These are phyloP conservation scores for Cystobasidium slooffiae DNA, from an alignment of 1,284 basidiomycete species.

Conservation along the genomic window DNA sequence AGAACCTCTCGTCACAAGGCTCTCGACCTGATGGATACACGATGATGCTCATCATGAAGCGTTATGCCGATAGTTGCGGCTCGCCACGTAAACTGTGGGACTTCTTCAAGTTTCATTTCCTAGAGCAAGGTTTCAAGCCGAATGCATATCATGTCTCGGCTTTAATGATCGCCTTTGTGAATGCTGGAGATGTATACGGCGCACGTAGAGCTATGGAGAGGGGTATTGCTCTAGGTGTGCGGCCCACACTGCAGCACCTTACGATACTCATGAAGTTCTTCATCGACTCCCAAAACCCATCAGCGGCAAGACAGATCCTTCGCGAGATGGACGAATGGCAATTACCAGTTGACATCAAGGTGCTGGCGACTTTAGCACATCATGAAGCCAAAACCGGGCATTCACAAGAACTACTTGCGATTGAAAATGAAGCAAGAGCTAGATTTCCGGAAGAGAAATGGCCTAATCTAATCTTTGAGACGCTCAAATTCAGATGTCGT, in stretches of 20 bases:
- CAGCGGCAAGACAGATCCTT: constrained; percentile 27
- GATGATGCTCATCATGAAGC: constrained; percentile 31
- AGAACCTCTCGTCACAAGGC: not conserved
- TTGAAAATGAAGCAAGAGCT: constrained; percentile 3
- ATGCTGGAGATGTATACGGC: constrained; percentile 46
- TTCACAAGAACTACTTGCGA: not conserved
- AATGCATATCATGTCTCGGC: constrained; percentile 47
- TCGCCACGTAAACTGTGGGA: constrained; percentile 48
- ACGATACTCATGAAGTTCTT: constrained; percentile 48
- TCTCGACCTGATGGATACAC: constrained; percentile 26
- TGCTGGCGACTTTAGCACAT: constrained; percentile 15
- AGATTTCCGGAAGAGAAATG: constrained; percentile 7
- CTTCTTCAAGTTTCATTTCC: constrained; percentile 48
- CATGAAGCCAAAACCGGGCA: not conserved
- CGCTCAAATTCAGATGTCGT: constrained; percentile 3
- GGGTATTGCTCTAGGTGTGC: constrained; percentile 45
- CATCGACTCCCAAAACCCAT: constrained; percentile 27
- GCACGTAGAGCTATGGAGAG: constrained; percentile 46
- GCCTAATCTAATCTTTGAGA: constrained; percentile 26
- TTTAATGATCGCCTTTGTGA: constrained; percentile 49
- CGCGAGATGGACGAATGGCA: constrained; percentile 40
- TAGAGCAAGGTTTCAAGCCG: constrained; percentile 48
- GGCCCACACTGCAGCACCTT: constrained; percentile 47
- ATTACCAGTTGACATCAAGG: constrained; percentile 46
- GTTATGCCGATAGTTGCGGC: constrained; percentile 30